Evolutionary conservation across 139 green algal species (phyloP).

Genomic region (Picochlorum costavermella): DNA sequence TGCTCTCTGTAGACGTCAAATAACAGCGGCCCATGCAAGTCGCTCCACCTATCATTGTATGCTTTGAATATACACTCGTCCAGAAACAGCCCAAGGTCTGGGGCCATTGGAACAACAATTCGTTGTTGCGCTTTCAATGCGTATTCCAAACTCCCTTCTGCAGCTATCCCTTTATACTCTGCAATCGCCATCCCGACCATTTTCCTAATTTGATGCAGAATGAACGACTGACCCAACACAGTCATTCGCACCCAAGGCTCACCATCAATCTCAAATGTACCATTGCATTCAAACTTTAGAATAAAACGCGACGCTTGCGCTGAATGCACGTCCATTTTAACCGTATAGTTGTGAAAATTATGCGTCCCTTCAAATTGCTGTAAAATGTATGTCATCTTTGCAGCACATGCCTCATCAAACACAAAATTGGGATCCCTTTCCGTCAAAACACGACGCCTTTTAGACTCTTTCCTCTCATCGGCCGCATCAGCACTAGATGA

Average conservation of each 20-base stretch:
- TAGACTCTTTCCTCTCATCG: not conserved
- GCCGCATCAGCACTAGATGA: not conserved
- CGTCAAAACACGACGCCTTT: not conserved
- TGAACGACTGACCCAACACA: constrained; percentile 84
- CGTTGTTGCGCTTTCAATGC: constrained; percentile 31
- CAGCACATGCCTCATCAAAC: constrained; percentile 28
- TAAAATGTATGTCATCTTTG: constrained; percentile 59
- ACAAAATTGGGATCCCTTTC: constrained; percentile 16
- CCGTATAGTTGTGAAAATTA: constrained; percentile 91
- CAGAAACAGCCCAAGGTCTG: constrained; percentile 79
- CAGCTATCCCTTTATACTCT: constrained; percentile 41
- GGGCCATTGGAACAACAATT: constrained; percentile 64
- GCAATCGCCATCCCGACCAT: constrained; percentile 78
- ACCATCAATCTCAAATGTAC: constrained; percentile 32
- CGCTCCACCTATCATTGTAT: constrained; percentile 28
- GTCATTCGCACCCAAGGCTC: constrained; percentile 50
- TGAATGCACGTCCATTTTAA: constrained; percentile 23
- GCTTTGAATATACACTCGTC: constrained; percentile 34
- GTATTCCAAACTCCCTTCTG: constrained; percentile 27
- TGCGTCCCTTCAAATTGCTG: constrained; percentile 73
- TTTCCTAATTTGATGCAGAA: constrained; percentile 92
- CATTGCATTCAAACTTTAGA: constrained; percentile 46
- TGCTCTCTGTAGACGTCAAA: constrained; percentile 3
- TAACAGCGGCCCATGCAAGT: constrained; percentile 6
- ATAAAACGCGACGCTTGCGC: constrained; percentile 61